Evolutionary conservation across 805 yeast genomes (phyloP).

Genomic region (Lipomyces starkeyi): DNA sequence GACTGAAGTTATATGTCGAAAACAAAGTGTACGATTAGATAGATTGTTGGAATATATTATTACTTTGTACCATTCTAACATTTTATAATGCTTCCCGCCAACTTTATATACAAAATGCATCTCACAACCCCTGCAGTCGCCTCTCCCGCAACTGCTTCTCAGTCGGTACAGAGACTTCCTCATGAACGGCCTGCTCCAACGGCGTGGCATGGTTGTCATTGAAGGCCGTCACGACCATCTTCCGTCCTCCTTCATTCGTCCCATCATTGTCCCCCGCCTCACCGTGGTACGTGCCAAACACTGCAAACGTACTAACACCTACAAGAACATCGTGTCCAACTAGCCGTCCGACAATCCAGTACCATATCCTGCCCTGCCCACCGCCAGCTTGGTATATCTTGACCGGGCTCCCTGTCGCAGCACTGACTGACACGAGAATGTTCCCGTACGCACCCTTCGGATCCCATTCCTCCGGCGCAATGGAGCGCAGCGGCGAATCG

Average conservation of each 20-base stretch:
- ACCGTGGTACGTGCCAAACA: background rate
- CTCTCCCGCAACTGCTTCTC: background rate
- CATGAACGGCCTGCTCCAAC: background rate
- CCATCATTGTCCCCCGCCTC: background rate
- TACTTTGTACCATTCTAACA: background rate
- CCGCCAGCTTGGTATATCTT: conserved; percentile 26
- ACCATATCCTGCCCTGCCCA: conserved; percentile 23
- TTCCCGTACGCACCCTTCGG: conserved; percentile 28
- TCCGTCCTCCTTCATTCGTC: background rate
- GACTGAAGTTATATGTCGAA: background rate
- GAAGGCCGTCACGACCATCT: background rate
- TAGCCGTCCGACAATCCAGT: conserved; percentile 31
- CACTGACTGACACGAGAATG: conserved; percentile 23
- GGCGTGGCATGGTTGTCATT: background rate
- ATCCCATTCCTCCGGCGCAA: conserved; percentile 28
- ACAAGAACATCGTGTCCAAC: conserved; percentile 20
- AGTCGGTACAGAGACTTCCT: background rate
- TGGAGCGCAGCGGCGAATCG: conserved; percentile 21
- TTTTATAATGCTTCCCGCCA: background rate
- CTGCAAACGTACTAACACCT: conserved; percentile 30
- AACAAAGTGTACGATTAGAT: background rate
- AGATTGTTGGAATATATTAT: background rate
- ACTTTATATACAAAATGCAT: background rate
- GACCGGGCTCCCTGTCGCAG: conserved; percentile 30
- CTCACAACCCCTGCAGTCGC: background rate